phyloP scores from a whole-genome alignment of 257 asterid genomes.

The Solanum infundibuliforme region DNA sequence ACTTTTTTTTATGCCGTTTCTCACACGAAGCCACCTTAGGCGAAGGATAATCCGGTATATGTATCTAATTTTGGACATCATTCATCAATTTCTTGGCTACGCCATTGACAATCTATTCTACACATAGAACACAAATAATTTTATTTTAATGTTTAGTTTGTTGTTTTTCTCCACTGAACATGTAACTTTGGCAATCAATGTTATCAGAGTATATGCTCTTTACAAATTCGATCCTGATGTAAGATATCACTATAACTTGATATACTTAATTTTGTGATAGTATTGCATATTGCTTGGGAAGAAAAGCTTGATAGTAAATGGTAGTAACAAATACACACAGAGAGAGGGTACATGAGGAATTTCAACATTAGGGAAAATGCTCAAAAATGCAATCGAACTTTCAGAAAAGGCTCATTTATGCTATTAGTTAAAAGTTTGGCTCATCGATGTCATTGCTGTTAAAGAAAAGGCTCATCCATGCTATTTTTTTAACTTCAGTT shows the following conservation, averaged over 20 bases:
- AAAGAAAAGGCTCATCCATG: too few relatives aligned
- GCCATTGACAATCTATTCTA: not conserved
- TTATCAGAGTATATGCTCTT: too few relatives aligned
- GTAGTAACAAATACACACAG: not conserved
- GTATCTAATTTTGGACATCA: not conserved
- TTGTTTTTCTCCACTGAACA: not conserved
- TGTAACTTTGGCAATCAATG: not conserved
- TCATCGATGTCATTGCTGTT: too few relatives aligned
- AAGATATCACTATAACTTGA: not conserved
- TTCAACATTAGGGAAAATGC: not conserved
- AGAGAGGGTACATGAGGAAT: not conserved
- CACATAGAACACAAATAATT: not conserved
- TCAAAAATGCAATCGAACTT: too few relatives aligned
- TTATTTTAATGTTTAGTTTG: not conserved
- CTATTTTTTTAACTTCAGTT: too few relatives aligned
- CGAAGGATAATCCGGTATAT: too few relatives aligned
- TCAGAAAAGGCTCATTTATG: too few relatives aligned
- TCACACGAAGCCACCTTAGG: too few relatives aligned
- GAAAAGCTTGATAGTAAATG: not conserved
- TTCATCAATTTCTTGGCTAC: not conserved
- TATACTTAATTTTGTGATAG: not conserved
- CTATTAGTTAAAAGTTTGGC: too few relatives aligned
- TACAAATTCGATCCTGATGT: not conserved
- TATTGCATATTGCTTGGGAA: not conserved
- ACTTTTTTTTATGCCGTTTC: too few relatives aligned